A percentile compares a stretch with the other conserved stretches of the same genome.
These are phyloP conservation scores for Ochromonas danica DNA, from an alignment of 108 stramenopile genomes.

Conservation along the genomic window DNA sequence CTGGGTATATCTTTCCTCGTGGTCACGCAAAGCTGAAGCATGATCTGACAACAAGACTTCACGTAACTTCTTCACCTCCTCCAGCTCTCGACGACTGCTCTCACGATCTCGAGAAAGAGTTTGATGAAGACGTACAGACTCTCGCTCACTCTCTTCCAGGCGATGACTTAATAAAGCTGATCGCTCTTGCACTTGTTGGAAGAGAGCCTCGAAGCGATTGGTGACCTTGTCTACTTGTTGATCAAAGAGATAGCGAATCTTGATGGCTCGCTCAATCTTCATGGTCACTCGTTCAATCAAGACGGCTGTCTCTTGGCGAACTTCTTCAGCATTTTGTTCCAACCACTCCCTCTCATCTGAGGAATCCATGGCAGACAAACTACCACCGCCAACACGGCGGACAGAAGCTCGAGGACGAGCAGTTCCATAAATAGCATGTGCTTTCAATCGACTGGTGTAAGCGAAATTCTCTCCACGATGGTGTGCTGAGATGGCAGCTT, in stretches of 20 bases:
- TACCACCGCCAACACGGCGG: no score
- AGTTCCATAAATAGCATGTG: neutral
- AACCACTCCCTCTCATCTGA: neutral
- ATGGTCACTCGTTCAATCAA: slow-evolving; percentile 21
- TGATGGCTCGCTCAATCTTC: slow-evolving; percentile 8
- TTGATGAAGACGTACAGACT: slow-evolving; percentile 15
- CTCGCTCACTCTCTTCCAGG: slow-evolving; percentile 13
- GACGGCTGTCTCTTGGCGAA: neutral
- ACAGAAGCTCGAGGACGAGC: no score
- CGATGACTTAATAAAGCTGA: slow-evolving; percentile 30
- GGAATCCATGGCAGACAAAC: neutral
- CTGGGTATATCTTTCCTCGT: neutral
- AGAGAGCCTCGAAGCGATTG: neutral
- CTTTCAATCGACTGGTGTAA: neutral
- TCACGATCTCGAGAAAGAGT: slow-evolving; percentile 1
- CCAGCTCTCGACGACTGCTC: slow-evolving; percentile 5
- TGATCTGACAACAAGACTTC: slow-evolving; percentile 9
- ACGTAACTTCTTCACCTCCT: slow-evolving; percentile 8
- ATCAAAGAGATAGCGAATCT: slow-evolving; percentile 18
- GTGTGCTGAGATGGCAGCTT: neutral
- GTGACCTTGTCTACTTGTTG: neutral
- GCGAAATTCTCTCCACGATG: neutral
- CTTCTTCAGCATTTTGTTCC: neutral
- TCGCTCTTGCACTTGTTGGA: slow-evolving; percentile 2
- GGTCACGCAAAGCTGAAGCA: slow-evolving; percentile 1